Base-by-base conservation (phyloP, 2,329 filamentous ascomycete genomes). In the Diaporthe caulivora region DNA sequence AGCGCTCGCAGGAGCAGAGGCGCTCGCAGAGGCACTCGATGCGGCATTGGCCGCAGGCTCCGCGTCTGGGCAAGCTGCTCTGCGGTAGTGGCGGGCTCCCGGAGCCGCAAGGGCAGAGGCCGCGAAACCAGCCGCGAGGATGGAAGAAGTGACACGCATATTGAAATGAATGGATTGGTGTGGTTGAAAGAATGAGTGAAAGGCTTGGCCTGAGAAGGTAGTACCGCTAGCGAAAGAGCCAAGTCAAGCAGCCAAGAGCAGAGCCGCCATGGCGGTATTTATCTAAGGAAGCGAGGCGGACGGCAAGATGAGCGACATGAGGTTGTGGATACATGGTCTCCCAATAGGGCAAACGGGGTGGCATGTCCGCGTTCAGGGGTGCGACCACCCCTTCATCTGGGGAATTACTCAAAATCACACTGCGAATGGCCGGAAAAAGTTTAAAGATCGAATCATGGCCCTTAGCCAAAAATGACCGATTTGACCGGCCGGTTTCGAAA, bases 81-180 rank as follows among this genome's bases (percentile, higher is more conserved):
- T 53, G 47, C 47, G 47, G n/a, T 67, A 31, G 31, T 40, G 62
- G 51, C 31, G 67, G 54, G 31, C 71, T 44, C 71, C 54, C 67
- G 74, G 74, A 55, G 74, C 74, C 54, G 71, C 71, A 8, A 75
- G 31, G 21, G 71, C 71, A 64, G 74, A 68, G 54, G 74, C 74
- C 74, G 74, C 74, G 71, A 75, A 64, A 75, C 71, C 71, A 75
- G 74, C 74, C 71, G 74, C 74, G 74, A 75, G 74, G 58, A 75
- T 17, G 11, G 74, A 73, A 73, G 74, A 71, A 44, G 71, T 73
- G 67, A 73, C 68, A 73, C 74, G 74, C 73, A 75, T 75, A 64
- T 62, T 73, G 73, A 75, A 42, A 55, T 73, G 74, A 73, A 44
- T 31, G 55, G 62, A 34, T 70, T 54, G 29, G 26, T 40, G 42